Evolutionary conservation across 2,329 filamentous ascomycete genomes (phyloP).

Genomic region (Aspergillus sp.): DNA sequence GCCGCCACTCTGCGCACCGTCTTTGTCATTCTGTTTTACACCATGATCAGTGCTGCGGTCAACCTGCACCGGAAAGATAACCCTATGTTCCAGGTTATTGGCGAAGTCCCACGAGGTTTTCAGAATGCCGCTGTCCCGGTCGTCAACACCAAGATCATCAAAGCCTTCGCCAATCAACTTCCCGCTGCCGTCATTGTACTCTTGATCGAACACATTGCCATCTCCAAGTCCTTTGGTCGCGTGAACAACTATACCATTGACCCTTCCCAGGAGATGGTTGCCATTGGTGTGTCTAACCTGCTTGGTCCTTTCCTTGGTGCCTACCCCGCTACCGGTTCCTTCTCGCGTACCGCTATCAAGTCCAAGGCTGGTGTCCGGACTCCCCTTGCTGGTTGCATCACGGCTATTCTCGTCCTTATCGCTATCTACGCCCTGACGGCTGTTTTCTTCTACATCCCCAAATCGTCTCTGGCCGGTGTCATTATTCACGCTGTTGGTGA

Average conservation of each 20-base stretch:
- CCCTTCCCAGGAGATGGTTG: conserved; percentile 91
- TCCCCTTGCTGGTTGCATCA: conserved; percentile 83
- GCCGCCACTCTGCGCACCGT: conserved; percentile 81
- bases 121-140: conserved; percentile 67
- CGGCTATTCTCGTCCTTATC: conserved; percentile 74
- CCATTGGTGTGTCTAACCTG: conserved; percentile 84
- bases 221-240: conserved; percentile 91
- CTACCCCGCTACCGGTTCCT: conserved; percentile 90
- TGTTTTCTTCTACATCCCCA: conserved; percentile 91
- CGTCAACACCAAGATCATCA: conserved; percentile 61
- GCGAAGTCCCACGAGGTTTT: conserved; percentile 77
- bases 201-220: conserved; percentile 92
- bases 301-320: conserved; percentile 86
- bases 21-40: conserved; percentile 88
- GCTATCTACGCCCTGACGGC: conserved; percentile 83
- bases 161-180: conserved; percentile 62
- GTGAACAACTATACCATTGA: conserved; percentile 96
- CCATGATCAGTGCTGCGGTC: conserved; percentile 77
- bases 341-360: conserved; percentile 93
- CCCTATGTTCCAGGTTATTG: conserved; percentile 67
- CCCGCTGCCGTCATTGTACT: conserved; percentile 89
- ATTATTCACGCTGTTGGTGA: conserved; percentile 96
- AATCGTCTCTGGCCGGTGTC: conserved; percentile 70
- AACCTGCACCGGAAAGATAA: conserved; percentile 62
- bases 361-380: conserved; percentile 93